These are phyloP conservation scores for Diaporthe capsici DNA, from an alignment of 2,329 filamentous ascomycete genomes.

Conservation along the genomic window DNA sequence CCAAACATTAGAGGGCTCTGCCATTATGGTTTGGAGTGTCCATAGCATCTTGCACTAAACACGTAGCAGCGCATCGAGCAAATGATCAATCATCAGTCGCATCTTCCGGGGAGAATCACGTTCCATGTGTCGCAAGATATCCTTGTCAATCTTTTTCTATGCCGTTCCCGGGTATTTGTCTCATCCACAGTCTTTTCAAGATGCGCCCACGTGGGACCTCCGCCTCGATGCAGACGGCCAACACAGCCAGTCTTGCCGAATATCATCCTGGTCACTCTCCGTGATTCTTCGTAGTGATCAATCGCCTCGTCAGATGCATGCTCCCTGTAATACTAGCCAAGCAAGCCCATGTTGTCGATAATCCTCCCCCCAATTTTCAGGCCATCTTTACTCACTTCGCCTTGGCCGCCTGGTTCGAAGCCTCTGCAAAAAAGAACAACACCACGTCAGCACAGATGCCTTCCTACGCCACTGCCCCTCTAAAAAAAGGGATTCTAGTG, in stretches of 20 bases:
- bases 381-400: conserved; percentile 58
- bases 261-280: neutral
- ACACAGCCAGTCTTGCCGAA: neutral
- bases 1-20: neutral
- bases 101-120: neutral
- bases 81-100: neutral
- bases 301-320: neutral
- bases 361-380: neutral
- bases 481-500: too few relatives aligned
- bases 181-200: neutral
- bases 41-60: neutral
- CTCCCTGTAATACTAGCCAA: neutral
- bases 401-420: conserved; percentile 70
- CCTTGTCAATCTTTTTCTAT: neutral
- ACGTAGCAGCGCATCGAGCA: neutral
- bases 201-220: neutral
- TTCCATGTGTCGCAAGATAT: neutral
- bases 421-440: conserved; percentile 57
- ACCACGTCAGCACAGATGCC: neutral
- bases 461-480: neutral
- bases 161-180: neutral
- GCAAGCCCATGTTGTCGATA: neutral
- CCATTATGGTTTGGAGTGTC: neutral
- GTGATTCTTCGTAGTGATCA: neutral
- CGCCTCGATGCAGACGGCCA: neutral